Conservation (phyloP, 306 rosid genomes). For the Myrica gale region DNA sequence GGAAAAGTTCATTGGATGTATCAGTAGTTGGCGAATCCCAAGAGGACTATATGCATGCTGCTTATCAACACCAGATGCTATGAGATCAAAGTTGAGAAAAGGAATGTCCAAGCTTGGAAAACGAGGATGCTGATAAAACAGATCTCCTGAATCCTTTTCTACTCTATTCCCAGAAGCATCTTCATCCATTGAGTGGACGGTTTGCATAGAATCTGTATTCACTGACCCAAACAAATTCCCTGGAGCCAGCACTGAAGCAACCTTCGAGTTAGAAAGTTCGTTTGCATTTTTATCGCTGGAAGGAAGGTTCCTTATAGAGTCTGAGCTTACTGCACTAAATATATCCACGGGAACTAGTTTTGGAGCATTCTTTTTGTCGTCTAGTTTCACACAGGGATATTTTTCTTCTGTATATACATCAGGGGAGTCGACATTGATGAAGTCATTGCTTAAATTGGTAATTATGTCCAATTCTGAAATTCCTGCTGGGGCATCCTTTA, state of each 20-base stretch:
- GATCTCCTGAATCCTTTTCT: constrained; percentile 57
- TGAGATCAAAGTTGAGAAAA: constrained; percentile 88
- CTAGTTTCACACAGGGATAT: constrained; percentile 41
- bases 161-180: constrained; percentile 36
- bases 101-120: constrained; percentile 91
- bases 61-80: constrained; percentile 68
- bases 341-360: constrained; percentile 68
- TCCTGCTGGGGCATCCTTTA: constrained; percentile 27
- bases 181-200: constrained; percentile 38
- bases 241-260: background rate
- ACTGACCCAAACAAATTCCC: background rate
- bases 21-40: constrained; percentile 89
- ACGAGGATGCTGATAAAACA: constrained; percentile 87
- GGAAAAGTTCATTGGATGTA: constrained; percentile 80
- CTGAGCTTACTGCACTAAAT: constrained; percentile 38
- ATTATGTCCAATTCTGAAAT: constrained; percentile 50
- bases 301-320: background rate
- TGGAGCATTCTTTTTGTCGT: constrained; percentile 42
- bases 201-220: constrained; percentile 40
- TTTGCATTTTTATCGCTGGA: background rate
- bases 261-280: background rate
- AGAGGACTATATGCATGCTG: constrained; percentile 97
- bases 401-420: constrained; percentile 25
- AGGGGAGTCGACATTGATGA: constrained; percentile 49
- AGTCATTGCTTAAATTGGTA: constrained; percentile 43